Percentiles rank a stretch among this genome's conserved stretches.
These are phyloP conservation scores for Calonectria hongkongensis DNA, from an alignment of 2,329 filamentous ascomycete genomes.

Conservation along the genomic window DNA sequence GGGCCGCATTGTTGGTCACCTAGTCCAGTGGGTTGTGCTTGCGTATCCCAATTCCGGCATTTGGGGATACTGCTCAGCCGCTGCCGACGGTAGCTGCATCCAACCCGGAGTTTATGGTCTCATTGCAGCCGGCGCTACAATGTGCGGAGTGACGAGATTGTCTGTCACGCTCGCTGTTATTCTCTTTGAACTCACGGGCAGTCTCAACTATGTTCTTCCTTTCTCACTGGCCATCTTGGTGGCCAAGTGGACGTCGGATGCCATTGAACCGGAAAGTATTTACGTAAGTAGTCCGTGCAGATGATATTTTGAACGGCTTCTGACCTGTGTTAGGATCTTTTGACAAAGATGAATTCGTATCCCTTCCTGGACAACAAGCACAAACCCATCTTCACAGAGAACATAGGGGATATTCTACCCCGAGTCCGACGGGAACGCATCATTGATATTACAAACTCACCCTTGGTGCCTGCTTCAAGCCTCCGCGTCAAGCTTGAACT, in stretches of 20 bases:
- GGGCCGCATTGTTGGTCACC: constrained; percentile 90
- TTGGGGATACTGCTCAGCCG: constrained; percentile 83
- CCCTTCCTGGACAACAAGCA: constrained; percentile 98
- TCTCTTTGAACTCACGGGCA: constrained; percentile 95
- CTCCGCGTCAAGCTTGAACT: constrained; percentile 88
- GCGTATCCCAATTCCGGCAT: constrained; percentile 82
- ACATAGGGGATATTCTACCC: constrained; percentile 90
- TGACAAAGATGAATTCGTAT: constrained; percentile 98
- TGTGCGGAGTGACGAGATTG: constrained; percentile 96
- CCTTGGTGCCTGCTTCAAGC: constrained; percentile 84
- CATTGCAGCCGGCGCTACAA: constrained; percentile 95
- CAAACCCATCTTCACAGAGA: constrained; percentile 91
- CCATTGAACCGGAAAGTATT: constrained; percentile 94
- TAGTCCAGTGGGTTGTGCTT: constrained; percentile 87
- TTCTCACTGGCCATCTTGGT: constrained; percentile 95
- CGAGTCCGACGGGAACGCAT: constrained; percentile 83
- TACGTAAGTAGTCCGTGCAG: constrained; percentile 75
- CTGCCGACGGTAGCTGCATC: constrained; percentile 87
- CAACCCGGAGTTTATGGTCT: constrained; percentile 98
- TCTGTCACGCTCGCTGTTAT: constrained; percentile 97
- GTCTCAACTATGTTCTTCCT: constrained; percentile 93
- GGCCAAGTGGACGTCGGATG: constrained; percentile 98
- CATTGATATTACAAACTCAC: constrained; percentile 91
- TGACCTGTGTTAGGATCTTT: constrained; percentile 77
- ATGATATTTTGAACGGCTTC: constrained; percentile 3